A percentile compares a stretch with the other conserved stretches of the same genome.
These are phyloP conservation scores for Chaetomiaceae sp. DNA, from an alignment of 2,329 filamentous ascomycete species.

Conservation along the genomic window DNA sequence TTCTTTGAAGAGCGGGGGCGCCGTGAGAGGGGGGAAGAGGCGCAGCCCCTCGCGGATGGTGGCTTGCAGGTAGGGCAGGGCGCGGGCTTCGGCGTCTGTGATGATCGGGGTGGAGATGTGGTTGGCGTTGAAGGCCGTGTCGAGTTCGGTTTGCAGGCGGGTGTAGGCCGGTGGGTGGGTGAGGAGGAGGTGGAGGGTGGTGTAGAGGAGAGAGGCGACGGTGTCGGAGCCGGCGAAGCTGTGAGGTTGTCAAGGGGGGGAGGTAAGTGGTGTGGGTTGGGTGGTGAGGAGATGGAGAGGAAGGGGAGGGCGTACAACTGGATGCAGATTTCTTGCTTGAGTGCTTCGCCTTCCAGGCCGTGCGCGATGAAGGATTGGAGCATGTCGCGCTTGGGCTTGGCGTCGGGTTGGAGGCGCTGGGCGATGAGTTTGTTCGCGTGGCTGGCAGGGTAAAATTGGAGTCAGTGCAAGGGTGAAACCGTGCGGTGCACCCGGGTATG, in stretches of 20 bases:
- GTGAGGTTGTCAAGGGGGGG: too few relatives aligned
- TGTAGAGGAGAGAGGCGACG: conserved; percentile 34
- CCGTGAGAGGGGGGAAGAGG: conserved; percentile 29
- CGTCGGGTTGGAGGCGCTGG: too few relatives aligned
- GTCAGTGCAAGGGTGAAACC: too few relatives aligned
- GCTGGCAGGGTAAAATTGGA: too few relatives aligned
- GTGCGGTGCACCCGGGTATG: too few relatives aligned
- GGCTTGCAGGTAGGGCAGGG: conserved; percentile 33
- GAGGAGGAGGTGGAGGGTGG: conserved; percentile 45
- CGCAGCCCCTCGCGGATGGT: conserved; percentile 35
- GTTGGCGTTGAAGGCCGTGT: conserved; percentile 23
- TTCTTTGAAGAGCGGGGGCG: too few relatives aligned
- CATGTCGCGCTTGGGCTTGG: conserved; percentile 35
- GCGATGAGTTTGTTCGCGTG: too few relatives aligned
- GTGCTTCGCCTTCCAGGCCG: conserved; percentile 31
- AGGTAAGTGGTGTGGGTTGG: too few relatives aligned
- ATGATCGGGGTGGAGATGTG: conserved; percentile 5
- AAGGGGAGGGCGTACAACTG: conserved; percentile 30
- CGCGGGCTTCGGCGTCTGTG: conserved; percentile 7
- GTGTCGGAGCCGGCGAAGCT: conserved; percentile 35
- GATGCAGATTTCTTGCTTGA: conserved; percentile 36
- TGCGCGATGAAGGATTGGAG: conserved; percentile 35
- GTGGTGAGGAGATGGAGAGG: not conserved
- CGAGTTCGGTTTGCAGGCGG: conserved; percentile 44
- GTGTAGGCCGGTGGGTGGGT: conserved; percentile 42